Conservation (phyloP, 176 grass and related monocot species). For the Aegilops longissima region DNA sequence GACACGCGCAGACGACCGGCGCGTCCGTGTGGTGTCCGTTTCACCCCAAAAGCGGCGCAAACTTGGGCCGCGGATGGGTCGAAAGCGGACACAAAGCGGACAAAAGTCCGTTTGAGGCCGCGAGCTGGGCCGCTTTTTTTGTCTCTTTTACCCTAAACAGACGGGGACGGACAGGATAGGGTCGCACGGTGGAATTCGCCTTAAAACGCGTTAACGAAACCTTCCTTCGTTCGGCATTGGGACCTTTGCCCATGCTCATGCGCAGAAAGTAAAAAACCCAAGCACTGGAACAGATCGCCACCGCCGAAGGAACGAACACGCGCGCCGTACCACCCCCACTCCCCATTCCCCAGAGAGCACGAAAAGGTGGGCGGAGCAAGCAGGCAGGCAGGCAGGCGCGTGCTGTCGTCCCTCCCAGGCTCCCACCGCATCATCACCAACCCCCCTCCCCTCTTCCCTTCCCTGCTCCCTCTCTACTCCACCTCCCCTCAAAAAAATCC, state of each 20-base stretch:
- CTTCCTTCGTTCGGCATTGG: too few relatives aligned
- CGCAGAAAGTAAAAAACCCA: background rate
- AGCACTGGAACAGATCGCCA: background rate
- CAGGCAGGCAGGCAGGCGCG: background rate
- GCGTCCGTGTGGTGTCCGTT: too few relatives aligned
- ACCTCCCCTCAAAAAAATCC: constrained; percentile 37
- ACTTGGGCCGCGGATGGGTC: too few relatives aligned
- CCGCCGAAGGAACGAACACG: background rate
- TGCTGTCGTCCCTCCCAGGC: constrained; percentile 27
- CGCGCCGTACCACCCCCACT: constrained; percentile 7
- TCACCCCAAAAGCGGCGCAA: too few relatives aligned
- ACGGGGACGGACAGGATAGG: too few relatives aligned
- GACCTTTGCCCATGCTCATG: background rate
- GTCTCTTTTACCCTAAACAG: too few relatives aligned
- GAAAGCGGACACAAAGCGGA: too few relatives aligned
- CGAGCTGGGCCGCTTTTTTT: too few relatives aligned
- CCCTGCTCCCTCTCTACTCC: background rate
- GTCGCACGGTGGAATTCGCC: too few relatives aligned
- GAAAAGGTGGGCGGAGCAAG: constrained; percentile 33
- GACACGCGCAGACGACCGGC: too few relatives aligned
- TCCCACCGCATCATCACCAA: constrained; percentile 50
- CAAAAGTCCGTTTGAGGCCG: too few relatives aligned
- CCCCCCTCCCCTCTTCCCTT: background rate
- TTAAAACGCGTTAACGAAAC: background rate
- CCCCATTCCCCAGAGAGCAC: background rate